phyloP scores from a whole-genome alignment of 2,329 filamentous ascomycete species.

The Rosellinia necatrix region DNA sequence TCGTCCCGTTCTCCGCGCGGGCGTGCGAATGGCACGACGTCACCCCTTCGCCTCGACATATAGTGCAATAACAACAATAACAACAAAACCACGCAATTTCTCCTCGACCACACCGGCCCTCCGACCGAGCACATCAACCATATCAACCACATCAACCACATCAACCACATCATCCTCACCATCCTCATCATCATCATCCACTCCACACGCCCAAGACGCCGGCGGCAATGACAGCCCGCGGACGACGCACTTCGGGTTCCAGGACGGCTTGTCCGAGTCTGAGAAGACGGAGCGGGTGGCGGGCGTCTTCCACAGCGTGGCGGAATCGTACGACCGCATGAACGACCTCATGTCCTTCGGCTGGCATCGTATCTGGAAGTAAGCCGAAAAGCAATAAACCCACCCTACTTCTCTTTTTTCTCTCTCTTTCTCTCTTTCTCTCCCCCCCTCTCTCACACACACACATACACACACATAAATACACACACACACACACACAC shows the following conservation, averaged over 20 bases:
- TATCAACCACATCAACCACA: slow-evolving; percentile 30
- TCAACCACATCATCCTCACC: slow-evolving; percentile 30
- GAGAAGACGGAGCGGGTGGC: slow-evolving; percentile 77
- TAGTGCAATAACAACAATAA: background rate
- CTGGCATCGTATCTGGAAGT: slow-evolving; percentile 94
- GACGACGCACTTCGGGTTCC: slow-evolving; percentile 89
- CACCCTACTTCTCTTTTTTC: too few relatives aligned
- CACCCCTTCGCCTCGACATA: slow-evolving; percentile 14
- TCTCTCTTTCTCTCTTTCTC: too few relatives aligned
- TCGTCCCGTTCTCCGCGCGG: slow-evolving; percentile 35
- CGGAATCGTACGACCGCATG: slow-evolving; percentile 95
- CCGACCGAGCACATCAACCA: slow-evolving; percentile 28
- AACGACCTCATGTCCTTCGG: slow-evolving; percentile 99
- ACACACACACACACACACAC: too few relatives aligned
- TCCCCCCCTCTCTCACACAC: too few relatives aligned
- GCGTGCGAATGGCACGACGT: slow-evolving; percentile 28
- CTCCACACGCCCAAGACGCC: slow-evolving; percentile 8
- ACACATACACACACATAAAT: too few relatives aligned
- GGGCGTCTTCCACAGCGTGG: slow-evolving; percentile 92
- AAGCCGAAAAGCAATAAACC: too few relatives aligned
- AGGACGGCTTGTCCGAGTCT: slow-evolving; percentile 75
- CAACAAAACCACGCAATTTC: slow-evolving; percentile 28
- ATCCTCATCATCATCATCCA: slow-evolving; percentile 21
- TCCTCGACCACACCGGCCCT: slow-evolving; percentile 31
- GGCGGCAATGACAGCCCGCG: slow-evolving; percentile 39